phyloP scores from a whole-genome alignment of 192 early-diverging fungal genomes.

The Phycomyces nitens region DNA sequence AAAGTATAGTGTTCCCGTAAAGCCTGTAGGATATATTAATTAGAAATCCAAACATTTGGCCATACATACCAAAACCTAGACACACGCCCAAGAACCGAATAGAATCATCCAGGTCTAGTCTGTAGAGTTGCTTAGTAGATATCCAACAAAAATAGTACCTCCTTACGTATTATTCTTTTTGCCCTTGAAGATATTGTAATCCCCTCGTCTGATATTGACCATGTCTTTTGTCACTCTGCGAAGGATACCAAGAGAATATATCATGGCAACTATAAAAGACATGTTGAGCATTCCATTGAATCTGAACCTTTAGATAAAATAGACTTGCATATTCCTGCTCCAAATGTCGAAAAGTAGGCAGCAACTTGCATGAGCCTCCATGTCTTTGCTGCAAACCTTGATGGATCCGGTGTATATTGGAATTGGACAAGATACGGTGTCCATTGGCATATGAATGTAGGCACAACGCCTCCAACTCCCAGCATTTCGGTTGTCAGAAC shows the following conservation, averaged over 20 bases:
- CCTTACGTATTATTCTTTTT: conserved; percentile 35
- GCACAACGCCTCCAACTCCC: conserved; percentile 26
- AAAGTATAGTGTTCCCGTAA: conserved; percentile 33
- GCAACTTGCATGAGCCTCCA: conserved; percentile 26
- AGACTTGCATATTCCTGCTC: conserved; percentile 24
- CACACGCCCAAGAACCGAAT: conserved; percentile 33
- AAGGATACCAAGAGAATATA: conserved; percentile 30
- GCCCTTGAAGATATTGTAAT: conserved; percentile 35
- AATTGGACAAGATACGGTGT: conserved; percentile 26
- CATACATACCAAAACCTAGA: conserved; percentile 37
- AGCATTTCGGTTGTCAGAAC: conserved; percentile 25
- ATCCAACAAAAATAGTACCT: neutral
- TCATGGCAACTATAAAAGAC: conserved; percentile 19
- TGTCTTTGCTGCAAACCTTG: conserved; percentile 23
- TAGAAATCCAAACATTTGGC: no score
- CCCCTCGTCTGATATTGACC: conserved; percentile 20
- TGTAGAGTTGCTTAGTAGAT: neutral
- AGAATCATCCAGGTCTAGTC: conserved; percentile 33
- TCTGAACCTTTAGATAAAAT: neutral
- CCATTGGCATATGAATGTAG: conserved; percentile 23
- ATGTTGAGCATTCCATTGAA: no score
- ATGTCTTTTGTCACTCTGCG: conserved; percentile 36
- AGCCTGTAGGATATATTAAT: conserved; percentile 10
- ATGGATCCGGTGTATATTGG: conserved; percentile 20
- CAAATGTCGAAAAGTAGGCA: conserved; percentile 23